Conservation (phyloP, 2,329 filamentous ascomycete species). For the Blastomyces emzantsi region DNA sequence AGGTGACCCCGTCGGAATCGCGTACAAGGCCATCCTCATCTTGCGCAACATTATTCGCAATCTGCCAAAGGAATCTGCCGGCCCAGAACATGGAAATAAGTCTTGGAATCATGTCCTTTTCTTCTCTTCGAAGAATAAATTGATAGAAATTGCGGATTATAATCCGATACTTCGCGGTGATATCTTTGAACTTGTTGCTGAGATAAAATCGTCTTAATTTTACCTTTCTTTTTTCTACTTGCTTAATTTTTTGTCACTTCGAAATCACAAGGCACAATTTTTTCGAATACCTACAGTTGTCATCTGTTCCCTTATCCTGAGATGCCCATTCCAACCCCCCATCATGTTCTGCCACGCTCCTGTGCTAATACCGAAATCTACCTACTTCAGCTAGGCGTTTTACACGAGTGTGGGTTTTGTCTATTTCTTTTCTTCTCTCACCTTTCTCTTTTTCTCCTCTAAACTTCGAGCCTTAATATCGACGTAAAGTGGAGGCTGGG, state of each 20-base stretch:
- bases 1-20: constrained; percentile 37
- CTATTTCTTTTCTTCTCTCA: background rate
- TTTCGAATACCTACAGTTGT: background rate
- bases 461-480: background rate
- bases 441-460: background rate
- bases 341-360: background rate
- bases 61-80: constrained; percentile 25
- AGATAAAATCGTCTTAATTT: constrained; percentile 21
- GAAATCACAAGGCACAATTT: background rate
- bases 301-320: background rate
- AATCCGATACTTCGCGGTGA: constrained; percentile 36
- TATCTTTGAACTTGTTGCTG: constrained; percentile 36
- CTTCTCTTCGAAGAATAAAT: constrained; percentile 30
- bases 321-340: background rate
- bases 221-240: background rate
- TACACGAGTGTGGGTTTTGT: constrained; percentile 12
- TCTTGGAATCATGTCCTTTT: constrained; percentile 29
- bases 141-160: constrained; percentile 32
- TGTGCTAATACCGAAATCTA: background rate
- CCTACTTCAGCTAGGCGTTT: constrained; percentile 1
- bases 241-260: background rate
- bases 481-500: background rate
- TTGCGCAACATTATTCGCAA: constrained; percentile 40
- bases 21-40: constrained; percentile 40
- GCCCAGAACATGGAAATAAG: constrained; percentile 8